Percentiles rank a stretch among this genome's conserved stretches.
phyloP scores from a whole-genome alignment of 2,329 filamentous ascomycete species.

The Leptoxyphium fumago region DNA sequence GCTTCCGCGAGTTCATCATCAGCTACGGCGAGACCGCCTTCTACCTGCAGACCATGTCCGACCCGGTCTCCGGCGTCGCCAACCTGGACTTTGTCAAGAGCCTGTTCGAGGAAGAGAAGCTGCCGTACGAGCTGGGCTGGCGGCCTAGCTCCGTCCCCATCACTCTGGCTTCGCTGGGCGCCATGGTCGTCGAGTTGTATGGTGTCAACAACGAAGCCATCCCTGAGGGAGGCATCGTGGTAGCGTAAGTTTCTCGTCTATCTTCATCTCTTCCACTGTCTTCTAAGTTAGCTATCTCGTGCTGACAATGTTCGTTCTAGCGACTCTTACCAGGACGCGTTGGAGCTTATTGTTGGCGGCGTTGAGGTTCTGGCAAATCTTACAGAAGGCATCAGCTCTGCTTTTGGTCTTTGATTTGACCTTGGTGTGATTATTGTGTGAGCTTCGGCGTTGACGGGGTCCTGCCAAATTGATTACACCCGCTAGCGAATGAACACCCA shows the following conservation, averaged over 20 bases:
- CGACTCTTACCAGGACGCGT: constrained; percentile 13
- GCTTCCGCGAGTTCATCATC: constrained; percentile 18
- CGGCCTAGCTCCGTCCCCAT: constrained; percentile 12
- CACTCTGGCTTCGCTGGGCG: constrained; percentile 11
- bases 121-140: constrained; percentile 25
- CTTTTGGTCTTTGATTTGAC: background rate
- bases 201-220: constrained; percentile 8
- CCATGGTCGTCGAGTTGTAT: constrained; percentile 13
- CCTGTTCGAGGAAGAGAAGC: constrained; percentile 23
- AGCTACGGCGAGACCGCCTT: constrained; percentile 25
- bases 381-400: constrained; percentile 3
- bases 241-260: background rate
- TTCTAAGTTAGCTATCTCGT: background rate
- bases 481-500: no score
- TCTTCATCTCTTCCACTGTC: background rate
- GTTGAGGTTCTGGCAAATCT: constrained; percentile 15
- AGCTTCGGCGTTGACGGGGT: no score
- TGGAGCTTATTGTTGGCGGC: constrained; percentile 12
- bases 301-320: constrained; percentile 1
- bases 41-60: constrained; percentile 23
- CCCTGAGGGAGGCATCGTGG: constrained; percentile 6
- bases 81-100: constrained; percentile 20
- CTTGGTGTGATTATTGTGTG: no score
- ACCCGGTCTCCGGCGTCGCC: constrained; percentile 18
- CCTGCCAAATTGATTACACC: no score